Base-by-base conservation (phyloP, 768 basidiomycete species). In the Boletus sp. region DNA sequence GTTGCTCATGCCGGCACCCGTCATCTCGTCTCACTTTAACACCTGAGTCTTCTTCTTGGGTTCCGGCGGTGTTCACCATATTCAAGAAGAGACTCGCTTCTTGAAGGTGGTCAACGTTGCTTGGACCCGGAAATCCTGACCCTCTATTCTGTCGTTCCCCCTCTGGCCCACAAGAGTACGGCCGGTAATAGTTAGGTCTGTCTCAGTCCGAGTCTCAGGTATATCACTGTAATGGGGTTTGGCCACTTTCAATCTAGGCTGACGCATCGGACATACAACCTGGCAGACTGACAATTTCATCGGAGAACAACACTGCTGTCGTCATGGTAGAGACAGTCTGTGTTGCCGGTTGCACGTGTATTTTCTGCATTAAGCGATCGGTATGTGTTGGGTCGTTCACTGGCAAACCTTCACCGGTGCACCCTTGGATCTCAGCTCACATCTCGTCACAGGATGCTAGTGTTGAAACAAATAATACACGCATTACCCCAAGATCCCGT, bases 251-350 rank as follows among this genome's bases (percentile, higher is more conserved):
- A 36, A 47, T 50, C 36, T 18, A 45, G 62, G 28, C 61, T 32
- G 42, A 60, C 20, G 12, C 35, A 28, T 12, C 17, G 20, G 12
- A 56, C 28, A 24, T 3, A 24, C 24, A 24, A 24, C 24, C 24
- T 24, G 24, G 24, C 24, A 46, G 8, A 48, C 50, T 47, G 30
- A 47, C 28, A 32, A 44, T 14, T 20, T 12, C 14, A 45, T 51
- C 40, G 51, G 33, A 40, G 52, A 53, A 49, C 59, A 56, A 35
- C 62, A 51, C 15, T 62, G 51, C 54, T 18, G 20, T 64, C n/a
- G 28, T 29, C 7, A 65, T 62, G 63, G 41, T 50, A 45, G 53
- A 36, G 32, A 45, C 35, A 4, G 36, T 17, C 29, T 65, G 63
- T n/a, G 14, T 35, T 28, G 48, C 20, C 4, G 55, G 53, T 42